Evolutionary conservation across 306 rosid species (phyloP).

Genomic region (Amphicarpaea edgeworthii): DNA sequence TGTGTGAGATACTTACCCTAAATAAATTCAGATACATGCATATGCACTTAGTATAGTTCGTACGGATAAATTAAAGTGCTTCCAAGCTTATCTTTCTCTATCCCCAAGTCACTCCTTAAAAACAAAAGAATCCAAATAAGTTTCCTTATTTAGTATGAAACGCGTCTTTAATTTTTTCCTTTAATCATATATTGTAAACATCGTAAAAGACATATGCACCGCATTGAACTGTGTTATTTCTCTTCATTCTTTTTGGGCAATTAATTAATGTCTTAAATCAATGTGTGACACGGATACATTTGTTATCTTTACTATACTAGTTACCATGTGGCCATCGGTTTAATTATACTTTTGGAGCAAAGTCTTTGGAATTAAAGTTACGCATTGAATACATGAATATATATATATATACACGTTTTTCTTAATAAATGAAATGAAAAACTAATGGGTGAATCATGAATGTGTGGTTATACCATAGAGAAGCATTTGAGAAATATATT

Average conservation of each 20-base stretch:
- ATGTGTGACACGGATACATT: no score
- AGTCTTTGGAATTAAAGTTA: no score
- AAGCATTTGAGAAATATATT: no score
- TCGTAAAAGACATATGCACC: neutral
- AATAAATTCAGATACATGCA: slow-evolving; percentile 9
- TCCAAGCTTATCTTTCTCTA: slow-evolving; percentile 17
- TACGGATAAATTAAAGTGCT: neutral
- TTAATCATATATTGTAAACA: neutral
- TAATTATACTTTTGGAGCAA: no score
- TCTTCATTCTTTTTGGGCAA: neutral
- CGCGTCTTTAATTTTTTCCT: neutral
- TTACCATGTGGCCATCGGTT: no score
- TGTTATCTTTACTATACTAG: no score
- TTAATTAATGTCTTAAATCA: neutral
- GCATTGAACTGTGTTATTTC: slow-evolving; percentile 12
- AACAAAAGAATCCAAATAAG: neutral
- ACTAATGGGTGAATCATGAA: no score
- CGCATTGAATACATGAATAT: no score
- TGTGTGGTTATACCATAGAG: no score
- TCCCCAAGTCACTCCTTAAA: neutral
- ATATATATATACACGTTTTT: no score
- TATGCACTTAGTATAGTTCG: slow-evolving; percentile 8
- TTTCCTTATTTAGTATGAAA: neutral
- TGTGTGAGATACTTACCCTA: neutral
- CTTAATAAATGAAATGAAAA: no score